These are phyloP conservation scores for Achaetomium macrosporum DNA, from an alignment of 2,329 filamentous ascomycete genomes.

Conservation along the genomic window DNA sequence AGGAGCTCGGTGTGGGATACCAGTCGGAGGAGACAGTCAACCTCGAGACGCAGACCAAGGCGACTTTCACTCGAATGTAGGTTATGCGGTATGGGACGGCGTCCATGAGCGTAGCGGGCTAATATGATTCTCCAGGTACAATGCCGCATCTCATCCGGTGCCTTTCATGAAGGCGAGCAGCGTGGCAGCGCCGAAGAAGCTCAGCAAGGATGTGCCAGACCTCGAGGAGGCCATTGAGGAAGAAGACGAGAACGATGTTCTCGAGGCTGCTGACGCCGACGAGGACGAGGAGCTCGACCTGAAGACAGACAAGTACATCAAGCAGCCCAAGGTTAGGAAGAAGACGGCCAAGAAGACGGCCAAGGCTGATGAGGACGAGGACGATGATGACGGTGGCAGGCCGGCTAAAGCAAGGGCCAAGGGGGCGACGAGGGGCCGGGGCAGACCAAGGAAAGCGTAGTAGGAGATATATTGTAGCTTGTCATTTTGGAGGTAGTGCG, in stretches of 20 bases:
- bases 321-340: conserved; percentile 70
- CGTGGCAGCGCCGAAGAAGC: conserved; percentile 65
- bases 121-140: conserved; percentile 56
- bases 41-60: conserved; percentile 79
- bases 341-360: conserved; percentile 47
- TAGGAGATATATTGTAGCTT: not conserved
- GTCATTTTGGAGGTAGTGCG: not conserved
- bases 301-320: conserved; percentile 94
- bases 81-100: conserved; percentile 32
- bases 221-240: conserved; percentile 95
- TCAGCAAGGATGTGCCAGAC: conserved; percentile 74
- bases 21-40: conserved; percentile 71
- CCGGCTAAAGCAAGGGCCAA: conserved; percentile 37
- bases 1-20: conserved; percentile 82
- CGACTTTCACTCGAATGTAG: conserved; percentile 82
- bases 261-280: conserved; percentile 54
- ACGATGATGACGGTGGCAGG: conserved; percentile 41
- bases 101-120: conserved; percentile 15
- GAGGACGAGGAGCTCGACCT: conserved; percentile 76
- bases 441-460: conserved; percentile 41
- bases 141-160: conserved; percentile 76
- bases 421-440: conserved; percentile 36
- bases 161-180: conserved; percentile 94
- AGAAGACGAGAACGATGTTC: conserved; percentile 66
- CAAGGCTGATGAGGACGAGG: conserved; percentile 43